Percentiles rank a stretch among this genome's conserved stretches.
Conservation (phyloP, 768 basidiomycete genomes). For the Suillus fuscotomentosus region DNA sequence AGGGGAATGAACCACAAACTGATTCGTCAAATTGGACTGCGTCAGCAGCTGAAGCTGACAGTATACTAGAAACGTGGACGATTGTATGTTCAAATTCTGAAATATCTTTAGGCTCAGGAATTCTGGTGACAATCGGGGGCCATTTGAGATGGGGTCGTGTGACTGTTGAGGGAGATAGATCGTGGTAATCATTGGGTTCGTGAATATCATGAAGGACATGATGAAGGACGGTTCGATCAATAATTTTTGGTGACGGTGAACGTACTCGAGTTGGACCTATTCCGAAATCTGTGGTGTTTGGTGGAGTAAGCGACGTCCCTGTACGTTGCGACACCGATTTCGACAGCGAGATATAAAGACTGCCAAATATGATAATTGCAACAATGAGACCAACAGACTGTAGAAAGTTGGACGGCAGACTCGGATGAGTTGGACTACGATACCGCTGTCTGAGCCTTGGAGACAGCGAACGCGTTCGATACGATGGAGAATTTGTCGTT, state of each 20-base stretch:
- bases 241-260: background rate
- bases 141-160: conserved; percentile 13
- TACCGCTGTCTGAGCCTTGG: background rate
- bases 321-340: conserved; percentile 12
- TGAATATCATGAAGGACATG: background rate
- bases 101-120: conserved; percentile 26
- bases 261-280: background rate
- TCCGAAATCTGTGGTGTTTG: background rate
- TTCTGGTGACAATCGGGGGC: conserved; percentile 34
- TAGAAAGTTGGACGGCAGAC: conserved; percentile 6
- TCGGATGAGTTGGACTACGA: background rate
- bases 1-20: conserved; percentile 26
- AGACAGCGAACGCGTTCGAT: background rate
- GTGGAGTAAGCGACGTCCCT: background rate
- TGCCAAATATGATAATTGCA: conserved; percentile 17
- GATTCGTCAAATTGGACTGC: conserved; percentile 16
- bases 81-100: background rate
- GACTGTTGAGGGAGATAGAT: background rate
- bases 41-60: background rate
- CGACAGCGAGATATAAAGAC: conserved; percentile 22
- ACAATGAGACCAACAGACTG: conserved; percentile 5
- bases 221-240: background rate
- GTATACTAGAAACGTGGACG: background rate
- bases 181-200: background rate
- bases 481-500: conserved; percentile 1